phyloP scores from a whole-genome alignment of 2,329 filamentous ascomycete genomes.

The Aureobasidium sp. region DNA sequence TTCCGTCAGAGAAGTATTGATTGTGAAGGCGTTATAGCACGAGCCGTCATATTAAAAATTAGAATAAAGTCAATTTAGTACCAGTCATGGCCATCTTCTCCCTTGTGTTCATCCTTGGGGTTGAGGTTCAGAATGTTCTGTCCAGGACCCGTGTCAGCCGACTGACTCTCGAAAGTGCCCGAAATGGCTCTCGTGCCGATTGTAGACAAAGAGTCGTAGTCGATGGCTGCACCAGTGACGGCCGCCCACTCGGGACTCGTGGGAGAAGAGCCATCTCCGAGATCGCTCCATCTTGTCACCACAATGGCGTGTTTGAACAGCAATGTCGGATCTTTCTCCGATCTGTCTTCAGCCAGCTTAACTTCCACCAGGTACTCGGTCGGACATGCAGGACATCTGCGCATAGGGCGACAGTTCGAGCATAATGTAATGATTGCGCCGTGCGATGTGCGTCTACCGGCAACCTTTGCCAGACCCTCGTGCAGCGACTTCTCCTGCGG shows the following conservation, averaged over 20 bases:
- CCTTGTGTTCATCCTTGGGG: constrained; percentile 44
- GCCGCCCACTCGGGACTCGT: constrained; percentile 47
- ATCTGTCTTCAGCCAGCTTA: constrained; percentile 48
- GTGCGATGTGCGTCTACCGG: constrained; percentile 19
- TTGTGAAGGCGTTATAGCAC: no score
- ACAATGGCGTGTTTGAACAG: constrained; percentile 52
- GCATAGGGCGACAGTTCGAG: constrained; percentile 47
- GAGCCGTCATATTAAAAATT: no score
- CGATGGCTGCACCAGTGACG: constrained; percentile 38
- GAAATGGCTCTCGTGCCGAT: constrained; percentile 48
- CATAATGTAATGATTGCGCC: constrained; percentile 42
- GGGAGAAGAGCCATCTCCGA: constrained; percentile 47
- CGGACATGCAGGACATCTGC: constrained; percentile 53
- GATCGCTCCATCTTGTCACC: constrained; percentile 53
- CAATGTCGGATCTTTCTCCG: constrained; percentile 28
- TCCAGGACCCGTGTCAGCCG: constrained; percentile 42
- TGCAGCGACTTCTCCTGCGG: constrained; percentile 25
- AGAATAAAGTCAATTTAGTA: constrained; percentile 44
- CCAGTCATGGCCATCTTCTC: constrained; percentile 50
- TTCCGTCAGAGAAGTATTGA: no score
- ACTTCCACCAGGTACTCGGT: constrained; percentile 55
- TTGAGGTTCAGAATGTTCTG: constrained; percentile 51
- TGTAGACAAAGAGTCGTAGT: constrained; percentile 46
- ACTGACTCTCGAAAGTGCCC: constrained; percentile 50
- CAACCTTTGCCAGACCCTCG: constrained; percentile 24